Conservation (phyloP, 2,329 filamentous ascomycete genomes). For the Trichocomaceae sp. region DNA sequence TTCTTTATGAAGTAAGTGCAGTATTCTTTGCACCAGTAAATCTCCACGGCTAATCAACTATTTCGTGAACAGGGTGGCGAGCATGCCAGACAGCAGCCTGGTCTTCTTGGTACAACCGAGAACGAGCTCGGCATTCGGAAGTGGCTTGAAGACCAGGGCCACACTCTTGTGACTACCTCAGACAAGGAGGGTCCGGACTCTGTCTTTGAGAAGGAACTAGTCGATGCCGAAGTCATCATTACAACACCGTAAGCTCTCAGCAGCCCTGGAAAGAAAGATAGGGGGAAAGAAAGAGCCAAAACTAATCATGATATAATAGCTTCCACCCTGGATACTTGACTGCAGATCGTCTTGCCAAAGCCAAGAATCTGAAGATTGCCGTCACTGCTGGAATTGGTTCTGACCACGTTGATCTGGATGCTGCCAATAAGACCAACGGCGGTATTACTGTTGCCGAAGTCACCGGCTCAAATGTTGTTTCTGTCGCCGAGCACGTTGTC, state of each 20-base stretch:
- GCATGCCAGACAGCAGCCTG: constrained; percentile 83
- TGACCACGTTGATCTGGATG: constrained; percentile 95
- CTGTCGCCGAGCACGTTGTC: constrained; percentile 96
- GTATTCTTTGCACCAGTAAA: not conserved
- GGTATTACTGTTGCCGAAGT: constrained; percentile 96
- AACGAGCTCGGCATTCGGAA: constrained; percentile 96
- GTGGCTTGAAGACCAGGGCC: constrained; percentile 95
- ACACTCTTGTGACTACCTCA: constrained; percentile 93
- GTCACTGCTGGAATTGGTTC: constrained; percentile 97
- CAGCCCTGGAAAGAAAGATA: not conserved
- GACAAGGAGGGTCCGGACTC: constrained; percentile 96
- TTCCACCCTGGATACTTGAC: constrained; percentile 99
- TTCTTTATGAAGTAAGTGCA: constrained; percentile 75
- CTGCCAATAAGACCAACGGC: constrained; percentile 96
- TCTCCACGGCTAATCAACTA: not conserved
- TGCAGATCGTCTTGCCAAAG: constrained; percentile 89
- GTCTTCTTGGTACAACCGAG: constrained; percentile 88
- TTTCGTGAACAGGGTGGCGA: constrained; percentile 54
- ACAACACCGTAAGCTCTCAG: constrained; percentile 70
- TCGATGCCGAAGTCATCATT: constrained; percentile 97
- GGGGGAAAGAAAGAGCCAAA: not conserved
- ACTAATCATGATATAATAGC: constrained; percentile 40
- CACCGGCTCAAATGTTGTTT: constrained; percentile 96
- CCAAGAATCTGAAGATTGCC: constrained; percentile 97
- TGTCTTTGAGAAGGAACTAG: constrained; percentile 88